These are phyloP conservation scores for Wickerhamiella sergipiensis DNA, from an alignment of 805 yeast genomes.

Conservation along the genomic window DNA sequence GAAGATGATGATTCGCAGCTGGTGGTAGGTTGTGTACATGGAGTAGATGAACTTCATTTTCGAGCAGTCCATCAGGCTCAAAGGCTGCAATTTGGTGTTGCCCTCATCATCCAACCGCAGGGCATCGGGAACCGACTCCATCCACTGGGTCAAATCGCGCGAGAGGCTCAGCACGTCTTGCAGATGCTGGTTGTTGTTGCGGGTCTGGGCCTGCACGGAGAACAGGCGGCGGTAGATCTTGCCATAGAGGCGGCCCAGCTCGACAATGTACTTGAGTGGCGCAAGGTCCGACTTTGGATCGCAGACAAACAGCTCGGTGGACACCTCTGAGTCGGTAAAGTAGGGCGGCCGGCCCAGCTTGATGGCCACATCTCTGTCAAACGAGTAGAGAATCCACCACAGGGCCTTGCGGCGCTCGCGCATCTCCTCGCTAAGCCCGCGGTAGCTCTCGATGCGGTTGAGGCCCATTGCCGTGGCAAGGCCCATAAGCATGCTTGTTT, in stretches of 20 bases:
- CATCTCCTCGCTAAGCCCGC: slow-evolving; percentile 28
- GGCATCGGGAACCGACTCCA: slow-evolving; percentile 5
- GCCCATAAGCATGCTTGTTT: slow-evolving; percentile 3
- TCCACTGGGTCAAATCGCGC: slow-evolving; percentile 12
- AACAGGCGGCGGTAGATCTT: slow-evolving; percentile 11
- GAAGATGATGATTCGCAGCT: slow-evolving; percentile 11
- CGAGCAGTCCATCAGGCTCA: neutral
- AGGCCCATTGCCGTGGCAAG: slow-evolving; percentile 47
- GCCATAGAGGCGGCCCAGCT: slow-evolving; percentile 9
- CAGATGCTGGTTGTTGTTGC: slow-evolving; percentile 7
- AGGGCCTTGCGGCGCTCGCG: slow-evolving; percentile 27
- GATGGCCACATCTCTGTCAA: slow-evolving; percentile 34
- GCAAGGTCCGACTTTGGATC: neutral
- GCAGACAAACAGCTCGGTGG: slow-evolving; percentile 7
- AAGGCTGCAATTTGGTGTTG: neutral
- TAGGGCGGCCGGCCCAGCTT: slow-evolving; percentile 38
- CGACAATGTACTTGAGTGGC: neutral
- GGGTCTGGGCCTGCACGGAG: slow-evolving; percentile 9
- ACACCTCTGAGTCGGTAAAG: slow-evolving; percentile 18
- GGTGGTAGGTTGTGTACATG: slow-evolving; percentile 6
- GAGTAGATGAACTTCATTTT: neutral
- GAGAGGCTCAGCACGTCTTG: slow-evolving; percentile 6
- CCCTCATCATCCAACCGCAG: neutral
- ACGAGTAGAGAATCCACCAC: slow-evolving; percentile 38
- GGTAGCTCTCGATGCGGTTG: slow-evolving; percentile 34